Base-by-base conservation (phyloP, 2,329 filamentous ascomycete genomes). In the Trichoderma sp. region DNA sequence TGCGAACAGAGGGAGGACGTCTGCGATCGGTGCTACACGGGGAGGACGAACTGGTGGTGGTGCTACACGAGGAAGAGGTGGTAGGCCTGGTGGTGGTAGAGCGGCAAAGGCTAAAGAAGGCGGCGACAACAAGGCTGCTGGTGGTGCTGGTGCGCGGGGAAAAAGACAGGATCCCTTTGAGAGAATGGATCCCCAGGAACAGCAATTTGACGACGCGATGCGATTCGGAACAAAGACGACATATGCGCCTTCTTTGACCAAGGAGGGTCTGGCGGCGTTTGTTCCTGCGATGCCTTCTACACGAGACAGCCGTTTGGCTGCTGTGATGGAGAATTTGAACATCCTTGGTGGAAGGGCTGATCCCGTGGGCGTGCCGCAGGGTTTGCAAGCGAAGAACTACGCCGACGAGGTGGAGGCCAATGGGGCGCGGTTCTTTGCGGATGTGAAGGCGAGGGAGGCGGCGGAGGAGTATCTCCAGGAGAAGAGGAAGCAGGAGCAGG, bases 271-370 rank as follows among this genome's bases (percentile, higher is more conserved):
- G 16, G 71, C 74, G 64, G 72, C 73, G 52, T 77, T 77, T 67
- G 74, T 77, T 62, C 80, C 80, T 14, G 73, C 73, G 21, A 70
- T 73, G 31, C 75, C 79, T 43, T 74, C 75, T 33, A 74, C 74
- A 19, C 43, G 72, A 5, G 71, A 75, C 27, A 75, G 79, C 60
- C 76, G 75, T 19, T 71, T 73, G 53, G 78, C 80, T 7, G 74
- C 77, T 19, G 77, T 82, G 43, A 70, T 82, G 68, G 74, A 77
- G 70, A 81, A 76, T 64, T 76, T 83, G 61, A 78, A 77, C 57
- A 72, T 76, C 7, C 73, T 83, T 21, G 79, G 76, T 53, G 79
- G 76, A 52, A 75, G 76, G n/a, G 77, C 77, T 11, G 80, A 81
- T 49, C 75, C 74, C 47, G 73, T 81, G 52, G 78, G 77, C 66